phyloP scores from a whole-genome alignment of 371 early-diverging fungal species.

The Apophysomyces ossiformis region DNA sequence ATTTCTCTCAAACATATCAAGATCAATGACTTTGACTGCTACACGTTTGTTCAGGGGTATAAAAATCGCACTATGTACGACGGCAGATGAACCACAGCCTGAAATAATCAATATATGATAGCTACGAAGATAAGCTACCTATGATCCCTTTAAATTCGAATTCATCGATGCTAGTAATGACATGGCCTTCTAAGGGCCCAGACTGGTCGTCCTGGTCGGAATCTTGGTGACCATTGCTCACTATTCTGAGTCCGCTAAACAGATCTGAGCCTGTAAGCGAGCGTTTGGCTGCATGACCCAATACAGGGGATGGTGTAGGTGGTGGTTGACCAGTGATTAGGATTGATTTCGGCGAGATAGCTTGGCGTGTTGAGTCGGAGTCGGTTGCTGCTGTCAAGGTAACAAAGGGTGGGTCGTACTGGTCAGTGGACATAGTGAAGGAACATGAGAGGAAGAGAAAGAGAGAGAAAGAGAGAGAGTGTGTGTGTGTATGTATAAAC shows the following conservation, averaged over 20 bases:
- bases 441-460: too few species aligned
- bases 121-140: conserved; percentile 39
- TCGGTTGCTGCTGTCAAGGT: neutral
- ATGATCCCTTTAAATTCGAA: conserved; percentile 46
- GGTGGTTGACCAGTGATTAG: neutral
- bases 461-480: neutral
- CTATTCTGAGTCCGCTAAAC: conserved; percentile 11
- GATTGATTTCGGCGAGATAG: neutral
- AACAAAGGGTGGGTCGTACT: neutral
- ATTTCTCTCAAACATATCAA: conserved; percentile 92
- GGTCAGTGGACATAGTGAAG: neutral
- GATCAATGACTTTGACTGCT: conserved; percentile 88
- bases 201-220: conserved; percentile 1
- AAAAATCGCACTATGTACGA: conserved; percentile 82
- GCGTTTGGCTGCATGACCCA: neutral
- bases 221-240: neutral
- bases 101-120: conserved; percentile 37
- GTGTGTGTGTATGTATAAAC: neutral
- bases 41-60: conserved; percentile 74
- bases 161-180: conserved; percentile 39
- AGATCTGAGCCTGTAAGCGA: neutral
- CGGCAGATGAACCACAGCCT: conserved; percentile 92
- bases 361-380: neutral
- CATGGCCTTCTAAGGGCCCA: neutral
- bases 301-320: neutral